These are phyloP conservation scores for Yarrowia galli DNA, from an alignment of 1,139 yeast genomes.

Conservation along the genomic window DNA sequence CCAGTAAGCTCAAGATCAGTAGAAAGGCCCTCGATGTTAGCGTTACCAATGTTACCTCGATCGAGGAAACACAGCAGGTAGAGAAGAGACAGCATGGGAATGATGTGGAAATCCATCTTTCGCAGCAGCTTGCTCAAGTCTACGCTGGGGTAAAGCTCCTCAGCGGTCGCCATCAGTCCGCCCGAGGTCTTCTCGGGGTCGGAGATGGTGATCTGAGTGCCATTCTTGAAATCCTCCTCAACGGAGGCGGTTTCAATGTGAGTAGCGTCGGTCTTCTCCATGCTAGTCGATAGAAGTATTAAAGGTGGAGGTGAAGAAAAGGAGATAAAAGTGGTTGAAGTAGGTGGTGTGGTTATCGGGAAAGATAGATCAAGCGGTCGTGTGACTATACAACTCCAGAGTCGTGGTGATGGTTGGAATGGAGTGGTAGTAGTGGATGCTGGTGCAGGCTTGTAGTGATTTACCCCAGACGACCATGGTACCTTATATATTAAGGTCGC, in stretches of 20 bases:
- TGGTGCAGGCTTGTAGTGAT: conserved; percentile 31
- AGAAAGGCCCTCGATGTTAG: conserved; percentile 65
- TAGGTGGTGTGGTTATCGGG: background rate
- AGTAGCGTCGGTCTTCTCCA: conserved; percentile 31
- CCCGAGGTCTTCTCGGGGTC: conserved; percentile 34
- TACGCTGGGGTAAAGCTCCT: conserved; percentile 35
- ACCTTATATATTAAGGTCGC: conserved; percentile 16
- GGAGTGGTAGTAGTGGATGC: conserved; percentile 13
- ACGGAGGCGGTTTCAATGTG: conserved; percentile 28
- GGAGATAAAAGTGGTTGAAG: background rate
- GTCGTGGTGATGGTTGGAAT: background rate
- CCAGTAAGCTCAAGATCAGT: conserved; percentile 59
- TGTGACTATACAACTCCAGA: conserved; percentile 8
- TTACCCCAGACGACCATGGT: conserved; percentile 20
- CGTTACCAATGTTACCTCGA: conserved; percentile 67
- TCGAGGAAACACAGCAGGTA: conserved; percentile 64
- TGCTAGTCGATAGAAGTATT: conserved; percentile 10
- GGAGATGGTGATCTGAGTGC: conserved; percentile 2
- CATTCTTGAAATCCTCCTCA: conserved; percentile 31
- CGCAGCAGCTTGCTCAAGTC: conserved; percentile 31
- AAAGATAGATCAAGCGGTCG: background rate
- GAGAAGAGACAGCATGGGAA: conserved; percentile 54
- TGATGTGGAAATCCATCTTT: conserved; percentile 44
- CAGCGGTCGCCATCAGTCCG: conserved; percentile 20
- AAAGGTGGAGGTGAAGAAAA: background rate